These are phyloP conservation scores for Penicillium sp. DNA, from an alignment of 2,329 filamentous ascomycete species.

Conservation along the genomic window DNA sequence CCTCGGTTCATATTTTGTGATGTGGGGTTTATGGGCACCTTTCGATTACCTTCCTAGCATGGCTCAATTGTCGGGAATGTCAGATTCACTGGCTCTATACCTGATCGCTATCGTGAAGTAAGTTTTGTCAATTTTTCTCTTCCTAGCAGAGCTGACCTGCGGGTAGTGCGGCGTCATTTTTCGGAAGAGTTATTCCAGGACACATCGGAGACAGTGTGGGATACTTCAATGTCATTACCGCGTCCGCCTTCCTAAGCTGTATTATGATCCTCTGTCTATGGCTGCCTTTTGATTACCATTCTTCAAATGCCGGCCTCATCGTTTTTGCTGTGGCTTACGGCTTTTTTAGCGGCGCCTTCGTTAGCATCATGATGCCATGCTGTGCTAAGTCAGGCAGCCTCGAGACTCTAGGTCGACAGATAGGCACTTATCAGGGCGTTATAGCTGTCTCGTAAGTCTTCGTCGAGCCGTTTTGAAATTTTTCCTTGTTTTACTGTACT, in stretches of 20 bases:
- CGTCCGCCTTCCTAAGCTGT: background rate
- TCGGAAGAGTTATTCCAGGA: background rate
- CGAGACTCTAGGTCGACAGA: constrained; percentile 34
- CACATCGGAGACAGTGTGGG: background rate
- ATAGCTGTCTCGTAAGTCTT: constrained; percentile 15
- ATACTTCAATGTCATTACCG: constrained; percentile 1
- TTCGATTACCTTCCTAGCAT: constrained; percentile 25
- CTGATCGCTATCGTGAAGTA: background rate
- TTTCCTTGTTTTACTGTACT: background rate
- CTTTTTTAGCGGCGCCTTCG: constrained; percentile 30
- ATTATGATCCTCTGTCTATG: constrained; percentile 17
- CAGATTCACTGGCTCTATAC: background rate
- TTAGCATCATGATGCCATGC: constrained; percentile 32
- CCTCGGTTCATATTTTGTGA: constrained; percentile 26
- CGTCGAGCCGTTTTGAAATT: background rate
- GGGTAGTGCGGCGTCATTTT: background rate
- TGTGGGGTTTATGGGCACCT: constrained; percentile 28
- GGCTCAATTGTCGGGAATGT: constrained; percentile 9
- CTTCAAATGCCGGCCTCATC: constrained; percentile 28
- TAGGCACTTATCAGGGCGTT: constrained; percentile 29
- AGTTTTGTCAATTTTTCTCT: background rate
- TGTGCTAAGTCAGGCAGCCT: constrained; percentile 29
- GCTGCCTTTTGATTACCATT: constrained; percentile 31
- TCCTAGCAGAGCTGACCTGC: background rate
- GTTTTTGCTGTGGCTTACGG: constrained; percentile 29